Evolutionary conservation across 257 asterid species (phyloP), one percentile per base, ranked within the genome.

Genomic region (Striga asiatica): DNA sequence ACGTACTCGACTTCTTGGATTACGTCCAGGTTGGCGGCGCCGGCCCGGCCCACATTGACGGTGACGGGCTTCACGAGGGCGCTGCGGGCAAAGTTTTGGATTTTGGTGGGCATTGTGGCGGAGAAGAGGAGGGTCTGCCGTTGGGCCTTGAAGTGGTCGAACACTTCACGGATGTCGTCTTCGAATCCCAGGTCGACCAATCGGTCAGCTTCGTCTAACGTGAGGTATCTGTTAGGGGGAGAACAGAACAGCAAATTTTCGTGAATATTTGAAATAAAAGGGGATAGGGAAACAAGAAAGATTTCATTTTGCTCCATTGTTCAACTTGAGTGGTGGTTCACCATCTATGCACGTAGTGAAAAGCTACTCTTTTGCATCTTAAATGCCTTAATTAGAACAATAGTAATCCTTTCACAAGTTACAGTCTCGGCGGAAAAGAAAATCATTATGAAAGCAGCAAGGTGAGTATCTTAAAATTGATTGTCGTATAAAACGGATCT

Each of bases 71-170:
- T 50, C 19, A 50, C 55, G 12, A 50, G 55, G 11, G 55, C 55
- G 20, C 55, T 50, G 9, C 55, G 20, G 37, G 55, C 55, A 10
- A 50, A 50, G 35, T 50, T 50, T 16, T 50, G 55, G 35, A 50
- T 50, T 21, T 50, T 50, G 11, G 55, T 50, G 55, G 55, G 55
- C 55, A 50, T 50, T 20, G 55, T 50, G 21, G 55, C 55, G 11
- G 55, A 50, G 20, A 50, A 50, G 8, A 50, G 55, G 8, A 50
- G 55, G 21, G 55, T 50, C 17, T 50, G 55, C 1, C 55, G 31
- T 24, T 50, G 55, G 55, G 20, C 55, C 25, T 50, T 50, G 37
- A 50, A 50, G 55, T 50, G 55, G 35, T 50, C 55, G 19, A 50
- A 50, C 6, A 50, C 55, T 50, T 50, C 55, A 0, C 55, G 31